Percentiles rank a stretch among this genome's conserved stretches.
Conservation (phyloP, 768 basidiomycete species). For the Suillus americanus region DNA sequence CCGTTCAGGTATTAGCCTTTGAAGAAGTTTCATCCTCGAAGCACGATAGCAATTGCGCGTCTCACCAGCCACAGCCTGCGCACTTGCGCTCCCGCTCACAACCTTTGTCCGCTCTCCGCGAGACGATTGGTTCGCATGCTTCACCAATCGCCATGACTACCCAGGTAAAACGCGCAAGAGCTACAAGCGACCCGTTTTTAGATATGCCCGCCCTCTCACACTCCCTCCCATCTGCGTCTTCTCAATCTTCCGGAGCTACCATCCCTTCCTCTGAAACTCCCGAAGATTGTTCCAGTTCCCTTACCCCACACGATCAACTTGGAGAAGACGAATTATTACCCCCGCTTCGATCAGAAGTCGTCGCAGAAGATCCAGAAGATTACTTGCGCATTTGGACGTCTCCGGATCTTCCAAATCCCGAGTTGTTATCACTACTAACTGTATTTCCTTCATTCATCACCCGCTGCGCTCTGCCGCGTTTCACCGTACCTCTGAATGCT, state of each 20-base stretch:
- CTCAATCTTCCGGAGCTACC: constrained; percentile 40
- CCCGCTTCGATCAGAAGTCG: constrained; percentile 33
- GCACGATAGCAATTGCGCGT: constrained; percentile 30
- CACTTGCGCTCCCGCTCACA: constrained; percentile 61
- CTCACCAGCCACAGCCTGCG: constrained; percentile 38
- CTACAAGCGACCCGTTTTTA: constrained; percentile 78
- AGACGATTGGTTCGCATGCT: constrained; percentile 32
- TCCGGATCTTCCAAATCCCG: constrained; percentile 76
- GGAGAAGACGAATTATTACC: constrained; percentile 36
- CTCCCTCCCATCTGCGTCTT: constrained; percentile 54
- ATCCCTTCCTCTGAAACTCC: constrained; percentile 32
- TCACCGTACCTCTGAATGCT: constrained; percentile 42
- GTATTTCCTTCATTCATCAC: constrained; percentile 81
- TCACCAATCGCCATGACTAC: constrained; percentile 42
- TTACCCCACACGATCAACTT: constrained; percentile 29
- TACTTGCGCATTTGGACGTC: constrained; percentile 79
- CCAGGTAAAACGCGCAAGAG: constrained; percentile 63
- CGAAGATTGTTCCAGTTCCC: constrained; percentile 44
- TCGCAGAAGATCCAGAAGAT: constrained; percentile 38
- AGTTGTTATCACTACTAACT: constrained; percentile 63
- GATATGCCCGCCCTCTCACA: constrained; percentile 65
- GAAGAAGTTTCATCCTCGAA: constrained; percentile 55
- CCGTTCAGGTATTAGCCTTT: constrained; percentile 61
- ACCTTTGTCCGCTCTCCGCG: constrained; percentile 40
- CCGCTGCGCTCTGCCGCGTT: constrained; percentile 68